Percentiles rank a stretch among this genome's conserved stretches.
Evolutionary conservation across 2,329 filamentous ascomycete genomes (phyloP).

Genomic region (Colletotrichum abscissum): DNA sequence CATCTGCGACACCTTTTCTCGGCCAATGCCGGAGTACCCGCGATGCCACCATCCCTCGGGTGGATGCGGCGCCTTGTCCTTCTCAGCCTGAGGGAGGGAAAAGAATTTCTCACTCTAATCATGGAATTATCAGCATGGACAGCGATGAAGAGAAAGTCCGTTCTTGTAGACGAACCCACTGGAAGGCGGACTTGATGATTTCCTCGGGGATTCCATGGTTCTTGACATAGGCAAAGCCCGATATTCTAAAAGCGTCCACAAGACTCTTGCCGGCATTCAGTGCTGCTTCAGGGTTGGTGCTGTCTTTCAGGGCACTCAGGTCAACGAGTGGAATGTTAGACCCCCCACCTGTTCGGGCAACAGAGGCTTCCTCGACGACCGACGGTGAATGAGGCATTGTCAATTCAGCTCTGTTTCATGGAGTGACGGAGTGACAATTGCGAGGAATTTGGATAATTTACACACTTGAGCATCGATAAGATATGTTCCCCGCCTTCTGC

Average conservation of each 20-base stretch:
- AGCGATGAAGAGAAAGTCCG: background rate
- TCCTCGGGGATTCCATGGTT: conserved; percentile 48
- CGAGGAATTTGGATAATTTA: no score
- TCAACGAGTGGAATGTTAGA: conserved; percentile 7
- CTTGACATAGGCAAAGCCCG: conserved; percentile 48
- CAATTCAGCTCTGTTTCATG: background rate
- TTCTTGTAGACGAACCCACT: background rate
- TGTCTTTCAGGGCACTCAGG: background rate
- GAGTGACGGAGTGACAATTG: background rate
- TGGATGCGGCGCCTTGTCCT: conserved; percentile 46
- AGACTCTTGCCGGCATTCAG: conserved; percentile 34
- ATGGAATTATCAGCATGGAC: conserved; percentile 35
- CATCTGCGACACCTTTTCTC: conserved; percentile 49
- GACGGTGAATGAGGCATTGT: background rate
- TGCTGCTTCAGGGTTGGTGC: background rate
- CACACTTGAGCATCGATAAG: background rate
- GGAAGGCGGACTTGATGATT: conserved; percentile 50
- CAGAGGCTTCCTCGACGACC: background rate
- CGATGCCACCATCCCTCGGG: conserved; percentile 48
- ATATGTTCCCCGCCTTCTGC: background rate
- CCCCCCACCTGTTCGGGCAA: background rate
- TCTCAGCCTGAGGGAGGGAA: conserved; percentile 43
- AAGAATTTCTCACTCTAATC: conserved; percentile 45
- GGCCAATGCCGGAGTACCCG: conserved; percentile 49
- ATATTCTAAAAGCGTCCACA: conserved; percentile 44